Evolutionary conservation across 2,329 filamentous ascomycete genomes (phyloP).

Genomic region (Neurospora sp.): DNA sequence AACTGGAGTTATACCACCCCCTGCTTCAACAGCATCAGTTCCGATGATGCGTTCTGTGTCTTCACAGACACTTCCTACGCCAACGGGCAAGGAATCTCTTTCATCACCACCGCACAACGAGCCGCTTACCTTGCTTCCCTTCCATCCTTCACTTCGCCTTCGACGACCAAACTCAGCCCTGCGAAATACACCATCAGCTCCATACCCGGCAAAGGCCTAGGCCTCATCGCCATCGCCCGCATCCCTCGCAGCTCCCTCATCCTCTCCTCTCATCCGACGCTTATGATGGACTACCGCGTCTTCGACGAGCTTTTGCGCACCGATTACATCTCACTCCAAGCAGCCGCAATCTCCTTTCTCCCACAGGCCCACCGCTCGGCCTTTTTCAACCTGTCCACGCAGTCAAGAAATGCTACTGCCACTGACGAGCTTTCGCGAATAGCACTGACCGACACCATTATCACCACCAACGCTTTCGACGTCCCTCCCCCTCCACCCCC

Average conservation of each 20-base stretch:
- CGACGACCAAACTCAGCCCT: constrained; percentile 8
- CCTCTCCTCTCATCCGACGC: constrained; percentile 27
- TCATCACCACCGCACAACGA: constrained; percentile 26
- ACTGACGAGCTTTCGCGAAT: constrained; percentile 14
- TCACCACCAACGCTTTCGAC: constrained; percentile 30
- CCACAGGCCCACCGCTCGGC: constrained; percentile 21
- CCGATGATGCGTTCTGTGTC: constrained; percentile 22
- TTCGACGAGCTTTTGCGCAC: constrained; percentile 21
- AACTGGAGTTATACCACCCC: constrained; percentile 19
- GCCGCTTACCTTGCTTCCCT: constrained; percentile 20
- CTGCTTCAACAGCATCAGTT: constrained; percentile 17
- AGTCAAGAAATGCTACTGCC: constrained; percentile 13
- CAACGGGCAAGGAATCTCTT: constrained; percentile 26
- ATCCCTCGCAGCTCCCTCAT: constrained; percentile 28
- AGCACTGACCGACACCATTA: constrained; percentile 25
- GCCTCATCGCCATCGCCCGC: constrained; percentile 24
- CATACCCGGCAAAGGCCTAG: constrained; percentile 29
- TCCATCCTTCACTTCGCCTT: constrained; percentile 21
- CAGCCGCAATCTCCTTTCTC: constrained; percentile 21
- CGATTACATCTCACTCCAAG: constrained; percentile 23
- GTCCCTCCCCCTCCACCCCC: constrained; percentile 17
- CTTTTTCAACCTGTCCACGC: constrained; percentile 28
- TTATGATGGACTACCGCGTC: constrained; percentile 30
- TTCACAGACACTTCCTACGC: constrained; percentile 27
- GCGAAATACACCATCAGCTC: constrained; percentile 24